A percentile compares a stretch with the other conserved stretches of the same genome.
Conservation (phyloP, 352 stramenopile genomes). For the Pythium phragmitis region DNA sequence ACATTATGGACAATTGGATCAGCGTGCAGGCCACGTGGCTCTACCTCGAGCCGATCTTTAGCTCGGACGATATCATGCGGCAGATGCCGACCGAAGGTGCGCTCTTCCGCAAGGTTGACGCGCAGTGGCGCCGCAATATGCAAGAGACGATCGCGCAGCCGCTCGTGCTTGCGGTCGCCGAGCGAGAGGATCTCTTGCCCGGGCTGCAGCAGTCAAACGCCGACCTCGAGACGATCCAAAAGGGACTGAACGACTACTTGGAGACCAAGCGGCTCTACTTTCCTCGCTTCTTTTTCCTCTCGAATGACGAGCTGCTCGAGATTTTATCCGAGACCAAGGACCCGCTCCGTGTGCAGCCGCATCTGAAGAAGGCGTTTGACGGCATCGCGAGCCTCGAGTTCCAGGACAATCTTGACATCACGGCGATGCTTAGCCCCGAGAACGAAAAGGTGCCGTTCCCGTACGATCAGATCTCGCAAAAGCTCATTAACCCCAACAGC, state of each 20-base stretch:
- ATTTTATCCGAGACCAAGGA: slow-evolving; percentile 94
- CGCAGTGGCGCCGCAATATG: slow-evolving; percentile 89
- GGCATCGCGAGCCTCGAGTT: slow-evolving; percentile 93
- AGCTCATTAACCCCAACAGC: slow-evolving; percentile 92
- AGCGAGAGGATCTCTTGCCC: slow-evolving; percentile 77
- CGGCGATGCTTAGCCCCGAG: slow-evolving; percentile 85
- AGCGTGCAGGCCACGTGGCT: slow-evolving; percentile 93
- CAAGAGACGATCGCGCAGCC: slow-evolving; percentile 77
- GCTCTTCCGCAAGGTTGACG: slow-evolving; percentile 87
- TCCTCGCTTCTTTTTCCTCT: slow-evolving; percentile 94
- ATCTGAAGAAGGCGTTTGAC: slow-evolving; percentile 94
- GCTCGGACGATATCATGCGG: slow-evolving; percentile 91
- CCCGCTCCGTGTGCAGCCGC: slow-evolving; percentile 91
- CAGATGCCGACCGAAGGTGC: slow-evolving; percentile 90
- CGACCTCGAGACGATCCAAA: slow-evolving; percentile 94
- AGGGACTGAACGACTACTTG: slow-evolving; percentile 93
- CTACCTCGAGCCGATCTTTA: slow-evolving; percentile 94
- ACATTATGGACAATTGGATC: slow-evolving; percentile 94
- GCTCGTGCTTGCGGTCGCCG: slow-evolving; percentile 72
- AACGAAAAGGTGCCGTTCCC: slow-evolving; percentile 89
- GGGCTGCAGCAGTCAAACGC: slow-evolving; percentile 87
- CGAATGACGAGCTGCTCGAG: slow-evolving; percentile 93
- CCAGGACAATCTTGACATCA: slow-evolving; percentile 90
- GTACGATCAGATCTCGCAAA: slow-evolving; percentile 87
- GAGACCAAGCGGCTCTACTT: slow-evolving; percentile 93